phyloP scores from a whole-genome alignment of 495 filamentous ascomycete species.

The Talaromyces trachyspermus region DNA sequence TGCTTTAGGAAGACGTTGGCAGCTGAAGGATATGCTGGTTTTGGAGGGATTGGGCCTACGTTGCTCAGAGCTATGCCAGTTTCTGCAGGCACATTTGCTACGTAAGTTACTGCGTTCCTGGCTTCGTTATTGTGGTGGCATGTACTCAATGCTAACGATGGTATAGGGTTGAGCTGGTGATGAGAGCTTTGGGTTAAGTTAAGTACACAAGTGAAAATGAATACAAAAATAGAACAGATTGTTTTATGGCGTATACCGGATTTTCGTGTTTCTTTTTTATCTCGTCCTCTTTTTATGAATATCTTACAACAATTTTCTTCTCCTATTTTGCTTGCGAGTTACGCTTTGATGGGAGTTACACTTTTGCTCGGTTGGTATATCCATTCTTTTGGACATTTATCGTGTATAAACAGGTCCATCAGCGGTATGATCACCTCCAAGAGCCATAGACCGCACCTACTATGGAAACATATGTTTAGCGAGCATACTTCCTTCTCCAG shows the following conservation, averaged over 20 bases:
- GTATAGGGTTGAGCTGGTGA: constrained; percentile 37
- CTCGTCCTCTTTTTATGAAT: too few species aligned
- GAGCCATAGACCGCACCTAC: too few species aligned
- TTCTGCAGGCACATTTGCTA: constrained; percentile 91
- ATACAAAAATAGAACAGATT: constrained; percentile 6
- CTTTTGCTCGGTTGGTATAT: too few species aligned
- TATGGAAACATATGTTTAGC: too few species aligned
- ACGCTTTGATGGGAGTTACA: too few species aligned
- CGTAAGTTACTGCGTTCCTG: constrained; percentile 31
- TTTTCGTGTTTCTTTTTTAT: constrained; percentile 9
- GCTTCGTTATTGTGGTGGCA: not conserved
- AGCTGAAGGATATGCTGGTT: constrained; percentile 70
- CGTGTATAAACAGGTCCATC: too few species aligned
- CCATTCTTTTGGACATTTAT: too few species aligned
- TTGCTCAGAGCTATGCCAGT: constrained; percentile 95
- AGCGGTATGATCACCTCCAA: too few species aligned
- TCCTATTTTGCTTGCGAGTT: too few species aligned
- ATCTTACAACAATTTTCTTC: too few species aligned
- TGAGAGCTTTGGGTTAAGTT: constrained; percentile 36
- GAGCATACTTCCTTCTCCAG: too few species aligned
- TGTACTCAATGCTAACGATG: constrained; percentile 11
- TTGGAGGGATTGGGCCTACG: constrained; percentile 99
- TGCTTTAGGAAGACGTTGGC: constrained; percentile 80
- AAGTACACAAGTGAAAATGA: not conserved
- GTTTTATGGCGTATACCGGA: constrained; percentile 5